These are phyloP conservation scores for Gossypium trilobum DNA, from an alignment of 441 rosid genomes.

Conservation along the genomic window DNA sequence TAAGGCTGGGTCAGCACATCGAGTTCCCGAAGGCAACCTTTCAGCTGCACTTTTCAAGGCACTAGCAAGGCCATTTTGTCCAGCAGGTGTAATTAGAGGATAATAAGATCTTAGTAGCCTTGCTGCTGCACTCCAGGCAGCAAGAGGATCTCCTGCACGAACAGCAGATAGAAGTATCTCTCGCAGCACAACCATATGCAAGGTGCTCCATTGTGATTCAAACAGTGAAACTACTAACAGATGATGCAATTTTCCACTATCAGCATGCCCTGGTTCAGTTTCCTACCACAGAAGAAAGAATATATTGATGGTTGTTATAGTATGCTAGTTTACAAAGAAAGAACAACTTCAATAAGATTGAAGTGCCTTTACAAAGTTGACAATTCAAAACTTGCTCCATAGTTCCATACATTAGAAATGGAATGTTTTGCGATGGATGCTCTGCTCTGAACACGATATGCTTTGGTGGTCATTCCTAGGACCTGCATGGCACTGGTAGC, in stretches of 20 bases:
- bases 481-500: slow-evolving; percentile 96
- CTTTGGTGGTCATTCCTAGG: slow-evolving; percentile 85
- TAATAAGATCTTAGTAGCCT: slow-evolving; percentile 84
- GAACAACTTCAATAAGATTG: neutral
- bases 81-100: slow-evolving; percentile 91
- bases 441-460: slow-evolving; percentile 82
- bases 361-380: neutral
- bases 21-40: slow-evolving; percentile 86
- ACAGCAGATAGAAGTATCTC: slow-evolving; percentile 94
- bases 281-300: slow-evolving; percentile 33
- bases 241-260: slow-evolving; percentile 66
- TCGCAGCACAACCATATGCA: slow-evolving; percentile 97
- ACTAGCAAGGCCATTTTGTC: slow-evolving; percentile 92
- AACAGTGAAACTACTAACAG: slow-evolving; percentile 74
- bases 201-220: slow-evolving; percentile 95
- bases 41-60: slow-evolving; percentile 79
- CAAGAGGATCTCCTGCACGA: slow-evolving; percentile 94
- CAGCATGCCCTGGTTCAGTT: slow-evolving; percentile 46
- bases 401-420: slow-evolving; percentile 28
- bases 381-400: neutral
- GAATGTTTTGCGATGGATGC: slow-evolving; percentile 50
- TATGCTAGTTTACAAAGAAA: neutral
- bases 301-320: neutral
- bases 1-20: slow-evolving; percentile 92
- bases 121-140: slow-evolving; percentile 99